Evolutionary conservation across 176 grass and related monocot genomes (phyloP), one percentile per base, ranked within the genome.

Genomic region (Oryza rufipogon): DNA sequence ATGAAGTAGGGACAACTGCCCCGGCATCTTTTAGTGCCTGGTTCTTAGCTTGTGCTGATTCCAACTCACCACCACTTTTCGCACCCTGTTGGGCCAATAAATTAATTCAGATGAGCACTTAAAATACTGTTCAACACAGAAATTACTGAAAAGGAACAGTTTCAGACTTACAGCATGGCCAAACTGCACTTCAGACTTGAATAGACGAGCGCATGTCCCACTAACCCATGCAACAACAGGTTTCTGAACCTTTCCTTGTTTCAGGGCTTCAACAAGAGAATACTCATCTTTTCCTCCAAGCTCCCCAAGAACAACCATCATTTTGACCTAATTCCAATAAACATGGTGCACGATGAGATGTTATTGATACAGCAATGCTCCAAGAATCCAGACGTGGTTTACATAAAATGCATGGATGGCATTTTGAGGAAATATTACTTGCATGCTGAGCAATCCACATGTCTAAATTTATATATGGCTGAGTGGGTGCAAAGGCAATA

Each of bases 111-210:
- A 66, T 52, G 64, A 3, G 73, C 44, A 11, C 73, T 48, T 46
- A 67, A 30, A 64, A 68, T 86, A 68, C n/a, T 73, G 66, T 67
- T 76, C 44, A 88, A 39, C 47, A 64, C 48, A 84, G 17, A 76
- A 81, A 77, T 13, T 49, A 45, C 48, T 10, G 5, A 22, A 54
- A 64, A 71, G 48, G 7, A 71, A 38, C 56, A 16, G 33, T 72
- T 78, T 25, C 77, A 20, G 68, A 91, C 96, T 96, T 85, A 99
- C 96, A 78, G 96, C 96, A 81, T 99, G 93, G 33, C 96, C 96
- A 85, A 98, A 99, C 85, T 99, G 96, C 61, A 99, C 96, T 93
- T 99, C 93, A 23, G 96, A 99, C 79, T 99, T 99, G 86, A 99
- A 99, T 65, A 99, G 66, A 17, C 86, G 84, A 47, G 96, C 96